Conservation (phyloP, 1,284 basidiomycete species). For the Cutaneotrichosporon dermatis region DNA sequence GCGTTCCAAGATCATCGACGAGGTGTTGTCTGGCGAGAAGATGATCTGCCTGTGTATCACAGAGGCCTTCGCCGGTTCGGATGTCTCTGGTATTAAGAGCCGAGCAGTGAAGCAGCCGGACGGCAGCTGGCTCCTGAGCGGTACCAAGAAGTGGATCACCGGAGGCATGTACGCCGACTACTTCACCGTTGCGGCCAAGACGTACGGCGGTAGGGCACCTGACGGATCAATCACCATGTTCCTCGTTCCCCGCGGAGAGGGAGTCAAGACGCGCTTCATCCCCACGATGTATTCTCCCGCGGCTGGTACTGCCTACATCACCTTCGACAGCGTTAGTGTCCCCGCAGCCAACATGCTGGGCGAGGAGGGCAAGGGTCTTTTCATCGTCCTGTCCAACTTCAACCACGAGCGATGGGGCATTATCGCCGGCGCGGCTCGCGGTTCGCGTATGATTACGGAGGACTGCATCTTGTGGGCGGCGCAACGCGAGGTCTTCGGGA, state of each 20-base stretch:
- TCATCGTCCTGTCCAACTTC: slow-evolving; percentile 61
- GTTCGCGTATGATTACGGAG: slow-evolving; percentile 42
- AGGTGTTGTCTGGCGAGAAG: slow-evolving; percentile 64
- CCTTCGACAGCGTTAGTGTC: slow-evolving; percentile 80
- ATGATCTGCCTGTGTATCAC: slow-evolving; percentile 77
- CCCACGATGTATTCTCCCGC: slow-evolving; percentile 78
- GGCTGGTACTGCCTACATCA: slow-evolving; percentile 76
- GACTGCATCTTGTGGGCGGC: slow-evolving; percentile 58
- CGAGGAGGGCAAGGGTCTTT: slow-evolving; percentile 72
- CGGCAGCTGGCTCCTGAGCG: slow-evolving; percentile 73
- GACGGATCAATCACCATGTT: slow-evolving; percentile 81
- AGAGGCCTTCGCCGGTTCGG: slow-evolving; percentile 88
- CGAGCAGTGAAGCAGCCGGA: slow-evolving; percentile 77
- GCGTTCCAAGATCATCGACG: slow-evolving; percentile 62
- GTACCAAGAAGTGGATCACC: slow-evolving; percentile 90
- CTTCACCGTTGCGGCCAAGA: slow-evolving; percentile 41
- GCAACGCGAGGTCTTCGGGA: slow-evolving; percentile 79
- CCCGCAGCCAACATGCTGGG: slow-evolving; percentile 83
- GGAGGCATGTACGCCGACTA: slow-evolving; percentile 60
- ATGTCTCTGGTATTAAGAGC: slow-evolving; percentile 76
- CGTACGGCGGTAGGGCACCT: slow-evolving; percentile 27
- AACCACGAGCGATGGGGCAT: slow-evolving; percentile 47
- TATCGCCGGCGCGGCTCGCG: slow-evolving; percentile 38
- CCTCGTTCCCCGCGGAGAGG: slow-evolving; percentile 68
- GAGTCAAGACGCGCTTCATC: slow-evolving; percentile 78